Conservation (phyloP, 345 rosid species). For the Kernera saxatilis region DNA sequence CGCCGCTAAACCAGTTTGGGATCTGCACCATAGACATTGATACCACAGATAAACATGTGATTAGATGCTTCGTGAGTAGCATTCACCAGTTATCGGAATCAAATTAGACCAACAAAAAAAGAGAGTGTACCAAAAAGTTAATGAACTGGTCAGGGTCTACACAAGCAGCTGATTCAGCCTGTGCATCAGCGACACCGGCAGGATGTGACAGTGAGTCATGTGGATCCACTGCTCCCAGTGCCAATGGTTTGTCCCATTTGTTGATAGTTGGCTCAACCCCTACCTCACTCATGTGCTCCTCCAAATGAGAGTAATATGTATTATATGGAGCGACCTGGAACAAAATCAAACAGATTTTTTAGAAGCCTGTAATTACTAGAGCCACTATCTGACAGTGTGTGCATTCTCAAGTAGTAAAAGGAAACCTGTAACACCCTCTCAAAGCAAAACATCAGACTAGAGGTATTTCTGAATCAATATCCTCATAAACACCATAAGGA, state of each 20-base stretch:
- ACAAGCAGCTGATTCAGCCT: conserved; percentile 74
- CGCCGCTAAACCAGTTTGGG: conserved; percentile 87
- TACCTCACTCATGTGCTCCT: conserved; percentile 81
- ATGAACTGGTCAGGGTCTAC: conserved; percentile 93
- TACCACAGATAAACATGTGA: background rate
- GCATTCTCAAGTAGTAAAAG: background rate
- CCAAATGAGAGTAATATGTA: conserved; percentile 83
- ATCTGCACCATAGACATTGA: conserved; percentile 44
- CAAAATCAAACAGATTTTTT: background rate
- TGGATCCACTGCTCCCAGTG: conserved; percentile 86
- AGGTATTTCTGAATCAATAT: background rate
- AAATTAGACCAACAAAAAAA: background rate
- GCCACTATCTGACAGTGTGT: background rate
- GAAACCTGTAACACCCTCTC: background rate
- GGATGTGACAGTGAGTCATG: conserved; percentile 97
- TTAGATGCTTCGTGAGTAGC: background rate
- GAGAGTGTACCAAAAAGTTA: conserved; percentile 67
- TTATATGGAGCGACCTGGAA: conserved; percentile 94
- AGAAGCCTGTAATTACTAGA: background rate
- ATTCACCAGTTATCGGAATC: background rate
- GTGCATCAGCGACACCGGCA: conserved; percentile 93
- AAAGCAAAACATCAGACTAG: background rate
- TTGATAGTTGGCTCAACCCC: conserved; percentile 76
- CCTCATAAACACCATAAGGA: background rate
- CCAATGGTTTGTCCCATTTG: conserved; percentile 87